Percentiles rank a stretch among this genome's conserved stretches.
Evolutionary conservation across 2,329 filamentous ascomycete genomes (phyloP).

Genomic region (Nemania serpens): DNA sequence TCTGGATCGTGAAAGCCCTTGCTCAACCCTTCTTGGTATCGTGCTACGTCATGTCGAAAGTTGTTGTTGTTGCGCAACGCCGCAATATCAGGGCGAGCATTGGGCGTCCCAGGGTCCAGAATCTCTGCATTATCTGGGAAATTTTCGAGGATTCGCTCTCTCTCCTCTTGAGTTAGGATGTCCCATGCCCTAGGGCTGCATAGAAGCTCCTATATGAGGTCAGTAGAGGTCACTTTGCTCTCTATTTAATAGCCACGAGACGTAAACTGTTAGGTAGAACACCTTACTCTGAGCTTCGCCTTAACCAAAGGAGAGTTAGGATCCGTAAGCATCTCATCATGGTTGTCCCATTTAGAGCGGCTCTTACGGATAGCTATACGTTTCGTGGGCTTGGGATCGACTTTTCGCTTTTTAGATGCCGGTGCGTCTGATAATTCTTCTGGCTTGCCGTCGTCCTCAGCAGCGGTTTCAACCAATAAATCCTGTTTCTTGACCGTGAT

Average conservation of each 20-base stretch:
- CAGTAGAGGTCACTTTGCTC: not conserved
- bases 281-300: conserved; percentile 44
- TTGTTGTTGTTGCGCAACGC: conserved; percentile 53
- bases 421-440: conserved; percentile 29
- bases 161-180: conserved; percentile 42
- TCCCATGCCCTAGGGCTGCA: conserved; percentile 47
- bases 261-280: not conserved
- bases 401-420: conserved; percentile 35
- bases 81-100: conserved; percentile 48
- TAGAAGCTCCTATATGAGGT: conserved; percentile 40
- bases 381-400: conserved; percentile 34
- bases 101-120: conserved; percentile 41
- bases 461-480: conserved; percentile 10
- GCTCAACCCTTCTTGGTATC: conserved; percentile 52
- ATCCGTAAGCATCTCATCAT: conserved; percentile 44
- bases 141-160: conserved; percentile 42
- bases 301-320: conserved; percentile 43
- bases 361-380: conserved; percentile 35
- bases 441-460: conserved; percentile 13
- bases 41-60: conserved; percentile 53
- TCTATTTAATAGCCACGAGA: not conserved
- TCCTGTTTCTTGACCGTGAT: conserved; percentile 26
- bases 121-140: conserved; percentile 47
- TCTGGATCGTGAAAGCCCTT: conserved; percentile 56
- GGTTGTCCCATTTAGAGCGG: conserved; percentile 38